Base-by-base conservation (phyloP, 306 rosid species). In the Mucuna pruriens region DNA sequence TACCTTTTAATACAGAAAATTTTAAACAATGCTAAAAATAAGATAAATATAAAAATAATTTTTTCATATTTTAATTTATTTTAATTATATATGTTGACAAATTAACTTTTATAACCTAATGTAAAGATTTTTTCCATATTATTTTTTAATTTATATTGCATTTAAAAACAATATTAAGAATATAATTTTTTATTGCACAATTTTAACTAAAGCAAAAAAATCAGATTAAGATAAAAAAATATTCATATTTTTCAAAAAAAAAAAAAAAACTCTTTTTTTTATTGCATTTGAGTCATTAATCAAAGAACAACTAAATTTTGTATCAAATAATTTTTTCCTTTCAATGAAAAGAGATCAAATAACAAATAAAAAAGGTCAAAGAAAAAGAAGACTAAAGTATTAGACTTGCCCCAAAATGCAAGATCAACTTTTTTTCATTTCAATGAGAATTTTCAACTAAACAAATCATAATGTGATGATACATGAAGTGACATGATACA, bases 391-490 rank as follows among this genome's bases (percentile, higher is more conserved):
- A 31, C 26, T n/a, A 33, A 49, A 72, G 34, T 1, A 20, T 49
- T 22, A 72, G n/a, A 10, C 63, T 23, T 20, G 34, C 38, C 49
- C 33, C 40, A 7, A 20, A 74, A 55, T 39, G 25, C 25, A 74
- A 38, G 7, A 74, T 55, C 16, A 74, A 31, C 49, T 15, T 33
- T 8, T 64, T 64, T 36, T 15, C 67, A 36, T 74, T 74, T 39
- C 68, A 29, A 19, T 13, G 55, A 22, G 52, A 74, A 25, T 36
- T 20, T 57, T 74, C 68, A 51, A 39, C 8, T 2, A 39, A 75
- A 58, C 70, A 75, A 40, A 75, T 75, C 38, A 25, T 69, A 69
- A 23, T 7, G 12, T 42, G 36, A 67, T 67, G 57, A 69, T 69
- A 69, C 75, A 69, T 11, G 51, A 67, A 20, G 52, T 67, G 17